Evolutionary conservation across 352 stramenopile species (phyloP).

Genomic region (Elongisporangium prolatum): DNA sequence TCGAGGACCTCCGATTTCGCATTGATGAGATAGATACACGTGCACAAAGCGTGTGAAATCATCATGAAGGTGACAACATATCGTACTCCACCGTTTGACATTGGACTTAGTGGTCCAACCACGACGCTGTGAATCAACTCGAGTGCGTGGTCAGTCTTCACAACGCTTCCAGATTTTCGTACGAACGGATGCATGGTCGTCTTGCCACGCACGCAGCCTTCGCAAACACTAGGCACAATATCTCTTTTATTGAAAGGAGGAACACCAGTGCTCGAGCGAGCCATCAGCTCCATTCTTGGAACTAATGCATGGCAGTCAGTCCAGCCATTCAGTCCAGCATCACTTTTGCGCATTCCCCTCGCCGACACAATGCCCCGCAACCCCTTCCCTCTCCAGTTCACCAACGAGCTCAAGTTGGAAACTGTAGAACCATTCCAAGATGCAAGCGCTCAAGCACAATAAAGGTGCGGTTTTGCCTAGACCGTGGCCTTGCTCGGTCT

Average conservation of each 20-base stretch:
- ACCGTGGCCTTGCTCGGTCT: too few species aligned
- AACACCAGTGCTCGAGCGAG: not conserved
- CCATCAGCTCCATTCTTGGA: not conserved
- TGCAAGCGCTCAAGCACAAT: too few species aligned
- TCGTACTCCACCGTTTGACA: conserved; percentile 6
- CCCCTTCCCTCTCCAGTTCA: too few species aligned
- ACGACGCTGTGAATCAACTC: conserved; percentile 18
- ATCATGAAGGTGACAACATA: conserved; percentile 16
- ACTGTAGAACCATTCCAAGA: too few species aligned
- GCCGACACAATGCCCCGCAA: too few species aligned
- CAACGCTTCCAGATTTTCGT: conserved; percentile 4
- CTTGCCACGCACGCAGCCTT: conserved; percentile 17
- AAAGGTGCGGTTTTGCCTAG: too few species aligned
- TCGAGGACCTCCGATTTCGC: conserved; percentile 8
- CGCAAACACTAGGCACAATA: conserved; percentile 6
- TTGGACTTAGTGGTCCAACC: conserved; percentile 13
- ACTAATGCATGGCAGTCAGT: conserved; percentile 2
- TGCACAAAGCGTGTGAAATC: conserved; percentile 8
- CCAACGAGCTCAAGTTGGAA: too few species aligned
- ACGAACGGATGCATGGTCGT: conserved; percentile 4
- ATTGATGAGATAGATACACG: conserved; percentile 11
- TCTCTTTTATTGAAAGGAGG: not conserved
- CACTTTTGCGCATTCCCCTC: too few species aligned
- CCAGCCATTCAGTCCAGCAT: too few species aligned
- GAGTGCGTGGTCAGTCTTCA: conserved; percentile 8